phyloP scores from a whole-genome alignment of 2,329 filamentous ascomycete species.

The Claviceps monticola region DNA sequence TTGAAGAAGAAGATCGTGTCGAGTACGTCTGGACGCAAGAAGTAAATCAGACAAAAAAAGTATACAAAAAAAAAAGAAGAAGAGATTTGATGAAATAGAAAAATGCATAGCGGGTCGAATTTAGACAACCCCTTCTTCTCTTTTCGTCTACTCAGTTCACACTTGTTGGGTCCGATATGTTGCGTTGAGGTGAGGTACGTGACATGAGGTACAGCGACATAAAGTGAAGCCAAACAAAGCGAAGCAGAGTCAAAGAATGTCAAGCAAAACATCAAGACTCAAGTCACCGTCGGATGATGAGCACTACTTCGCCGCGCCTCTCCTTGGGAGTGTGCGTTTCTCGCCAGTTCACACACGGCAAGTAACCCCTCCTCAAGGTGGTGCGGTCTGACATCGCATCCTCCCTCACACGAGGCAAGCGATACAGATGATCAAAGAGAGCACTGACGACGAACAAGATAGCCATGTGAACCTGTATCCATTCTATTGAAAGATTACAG shows the following conservation, averaged over 20 bases:
- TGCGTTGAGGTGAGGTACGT: too few species aligned
- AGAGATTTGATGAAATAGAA: too few species aligned
- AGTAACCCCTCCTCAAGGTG: conserved; percentile 24
- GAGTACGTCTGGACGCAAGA: conserved; percentile 48
- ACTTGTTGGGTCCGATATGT: too few species aligned
- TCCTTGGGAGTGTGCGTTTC: conserved; percentile 17
- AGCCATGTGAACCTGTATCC: too few species aligned
- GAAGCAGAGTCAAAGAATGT: too few species aligned
- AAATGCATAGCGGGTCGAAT: too few species aligned
- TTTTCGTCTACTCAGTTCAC: too few species aligned
- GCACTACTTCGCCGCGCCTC: conserved; percentile 20
- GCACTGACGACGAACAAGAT: conserved; percentile 18
- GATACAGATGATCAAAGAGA: conserved; percentile 38
- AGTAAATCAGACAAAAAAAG: conserved; percentile 20
- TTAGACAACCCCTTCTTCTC: too few species aligned
- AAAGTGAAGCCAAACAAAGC: too few species aligned
- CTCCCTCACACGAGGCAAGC: neutral
- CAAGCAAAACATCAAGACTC: too few species aligned
- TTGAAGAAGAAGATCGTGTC: conserved; percentile 79
- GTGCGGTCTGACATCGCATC: conserved; percentile 4
- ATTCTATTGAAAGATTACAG: too few species aligned
- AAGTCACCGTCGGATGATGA: conserved; percentile 32
- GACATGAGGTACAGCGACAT: too few species aligned
- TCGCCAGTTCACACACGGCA: conserved; percentile 8
- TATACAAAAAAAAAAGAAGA: neutral